Evolutionary conservation across 2,329 filamentous ascomycete species (phyloP).

Genomic region (Stagonosporopsis rhizophila): DNA sequence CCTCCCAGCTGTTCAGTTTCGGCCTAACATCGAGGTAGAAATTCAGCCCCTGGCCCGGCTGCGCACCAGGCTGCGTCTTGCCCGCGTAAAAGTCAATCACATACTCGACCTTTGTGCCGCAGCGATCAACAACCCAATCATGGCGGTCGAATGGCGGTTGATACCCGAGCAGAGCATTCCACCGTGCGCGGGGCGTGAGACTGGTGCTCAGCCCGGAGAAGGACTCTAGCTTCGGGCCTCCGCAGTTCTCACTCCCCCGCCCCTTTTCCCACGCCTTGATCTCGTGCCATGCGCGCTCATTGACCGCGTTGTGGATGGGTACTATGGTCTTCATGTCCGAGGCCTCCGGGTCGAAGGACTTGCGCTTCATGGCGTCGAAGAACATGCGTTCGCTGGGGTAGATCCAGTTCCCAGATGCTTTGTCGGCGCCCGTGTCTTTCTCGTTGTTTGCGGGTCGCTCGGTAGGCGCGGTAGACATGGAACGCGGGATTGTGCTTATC

Average conservation of each 20-base stretch:
- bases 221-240: constrained; percentile 80
- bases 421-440: constrained; percentile 70
- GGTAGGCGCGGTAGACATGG: constrained; percentile 40
- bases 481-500: constrained; percentile 50
- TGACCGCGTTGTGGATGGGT: constrained; percentile 97
- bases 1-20: constrained; percentile 69
- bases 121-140: constrained; percentile 96
- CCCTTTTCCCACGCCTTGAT: constrained; percentile 88
- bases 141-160: constrained; percentile 92
- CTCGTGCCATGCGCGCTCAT: constrained; percentile 93
- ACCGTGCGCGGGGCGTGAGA: constrained; percentile 80
- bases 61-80: constrained; percentile 54
- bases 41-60: constrained; percentile 58
- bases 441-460: constrained; percentile 73
- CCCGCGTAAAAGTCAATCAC: constrained; percentile 98
- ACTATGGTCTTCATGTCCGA: constrained; percentile 90
- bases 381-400: constrained; percentile 98
- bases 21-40: constrained; percentile 72
- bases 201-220: constrained; percentile 73
- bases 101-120: constrained; percentile 85
- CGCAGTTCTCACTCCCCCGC: constrained; percentile 66
- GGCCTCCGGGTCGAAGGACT: constrained; percentile 74
- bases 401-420: constrained; percentile 85
- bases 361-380: constrained; percentile 95
- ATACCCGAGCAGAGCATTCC: constrained; percentile 88